Evolutionary conservation across 2,329 filamentous ascomycete genomes (phyloP), one percentile per base, ranked within the genome.

Genomic region (Cladosporium halotolerans): DNA sequence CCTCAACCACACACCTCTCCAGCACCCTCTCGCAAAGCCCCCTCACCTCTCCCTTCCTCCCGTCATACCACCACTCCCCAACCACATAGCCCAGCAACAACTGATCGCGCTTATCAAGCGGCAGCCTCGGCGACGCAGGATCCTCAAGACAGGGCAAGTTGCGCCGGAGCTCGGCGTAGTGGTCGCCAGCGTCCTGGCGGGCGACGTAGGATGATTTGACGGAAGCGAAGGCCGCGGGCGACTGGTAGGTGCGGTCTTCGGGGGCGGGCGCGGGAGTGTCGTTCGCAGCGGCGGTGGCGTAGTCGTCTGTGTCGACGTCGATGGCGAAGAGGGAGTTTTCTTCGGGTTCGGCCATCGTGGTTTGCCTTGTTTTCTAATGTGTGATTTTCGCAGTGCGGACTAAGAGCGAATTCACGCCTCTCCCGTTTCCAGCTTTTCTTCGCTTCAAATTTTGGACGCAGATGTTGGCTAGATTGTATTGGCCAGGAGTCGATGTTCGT

Each of bases 11-110:
- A 57, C 61, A 66, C 9, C 44, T 16, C 19, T 52, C 53, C 45
- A 48, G 49, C 3, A 67, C 61, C 49, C 58, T 41, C 38, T 43
- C 36, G 19, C 51, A 53, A 47, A 53, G 36, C 31, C 11, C 39
- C 32, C 28, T 38, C 16, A 43, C 44, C 51, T n/a, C 28, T 9
- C 9, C 44, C 36, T 47, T 41, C 13, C 47, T 31, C 14, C 51
- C 43, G 8, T 53, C 77, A 56, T 78, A 74, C 34, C 77, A 77
- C 72, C 85, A 81, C 45, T 84, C 76, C 9, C 76, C 73, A 28
- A 83, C 67, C 49, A 83, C 82, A 7, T 76, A 77, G 32, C 70
- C 68, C 41, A 81, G 73, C 54, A 67, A 53, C 41, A 62, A 59
- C 8, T 63, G 54, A 1, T 67, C 60, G 36, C 61, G 63, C 56